phyloP scores from a whole-genome alignment of 2,329 filamentous ascomycete species.

The Aspergillus aculeatus region DNA sequence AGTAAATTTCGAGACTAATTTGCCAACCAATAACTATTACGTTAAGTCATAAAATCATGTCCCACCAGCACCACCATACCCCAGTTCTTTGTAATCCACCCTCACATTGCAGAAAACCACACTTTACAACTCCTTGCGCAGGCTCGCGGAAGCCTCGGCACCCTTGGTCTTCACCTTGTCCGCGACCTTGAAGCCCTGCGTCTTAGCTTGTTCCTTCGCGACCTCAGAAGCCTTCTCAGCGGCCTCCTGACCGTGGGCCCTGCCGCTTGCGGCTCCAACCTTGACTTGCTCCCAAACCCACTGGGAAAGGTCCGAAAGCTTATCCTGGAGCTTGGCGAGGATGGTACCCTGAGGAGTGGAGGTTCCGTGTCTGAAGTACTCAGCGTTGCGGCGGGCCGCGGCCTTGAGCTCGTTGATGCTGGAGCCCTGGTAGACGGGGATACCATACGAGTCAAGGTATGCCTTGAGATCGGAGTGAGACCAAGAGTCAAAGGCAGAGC shows the following conservation, averaged over 20 bases:
- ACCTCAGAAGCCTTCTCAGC: slow-evolving; percentile 35
- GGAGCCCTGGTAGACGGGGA: slow-evolving; percentile 66
- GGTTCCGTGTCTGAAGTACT: slow-evolving; percentile 75
- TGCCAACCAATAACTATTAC: neutral
- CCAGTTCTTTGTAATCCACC: slow-evolving; percentile 4
- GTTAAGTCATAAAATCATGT: slow-evolving; percentile 7
- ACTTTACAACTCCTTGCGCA: slow-evolving; percentile 33
- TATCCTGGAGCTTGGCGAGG: slow-evolving; percentile 61
- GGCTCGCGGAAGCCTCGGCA: slow-evolving; percentile 51
- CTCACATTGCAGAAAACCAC: neutral
- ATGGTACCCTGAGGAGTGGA: slow-evolving; percentile 64
- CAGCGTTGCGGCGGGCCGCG: slow-evolving; percentile 68
- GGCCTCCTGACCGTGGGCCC: slow-evolving; percentile 49
- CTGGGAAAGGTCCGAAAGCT: slow-evolving; percentile 50
- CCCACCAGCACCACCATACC: slow-evolving; percentile 4
- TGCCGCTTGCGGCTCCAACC: slow-evolving; percentile 48
- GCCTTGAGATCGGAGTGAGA: slow-evolving; percentile 69
- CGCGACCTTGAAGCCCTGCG: slow-evolving; percentile 43
- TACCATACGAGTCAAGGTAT: slow-evolving; percentile 76
- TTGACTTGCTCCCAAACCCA: slow-evolving; percentile 52
- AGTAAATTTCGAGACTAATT: neutral
- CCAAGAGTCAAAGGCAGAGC: slow-evolving; percentile 70
- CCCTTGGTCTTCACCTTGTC: slow-evolving; percentile 45
- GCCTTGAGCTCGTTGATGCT: slow-evolving; percentile 68
- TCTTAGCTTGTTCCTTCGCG: slow-evolving; percentile 23